Evolutionary conservation across 371 early-diverging fungal species (phyloP), one percentile per base, ranked within the genome.

Genomic region (Funneliformis caledonium): DNA sequence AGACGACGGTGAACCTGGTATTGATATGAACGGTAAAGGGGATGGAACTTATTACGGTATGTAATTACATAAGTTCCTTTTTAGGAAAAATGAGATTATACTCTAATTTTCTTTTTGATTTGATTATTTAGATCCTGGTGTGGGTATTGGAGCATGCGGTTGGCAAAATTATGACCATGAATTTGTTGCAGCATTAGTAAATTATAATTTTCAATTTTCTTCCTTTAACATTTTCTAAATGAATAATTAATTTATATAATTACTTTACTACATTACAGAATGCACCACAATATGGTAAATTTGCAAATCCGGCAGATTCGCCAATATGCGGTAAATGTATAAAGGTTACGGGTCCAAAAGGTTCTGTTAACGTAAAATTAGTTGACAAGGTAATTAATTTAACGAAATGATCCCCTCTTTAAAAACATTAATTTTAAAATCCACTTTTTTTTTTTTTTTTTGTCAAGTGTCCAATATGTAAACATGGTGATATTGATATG

Each of bases 271-370:
- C 8, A n/a, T 14, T 60, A 14, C 42, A 79, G 80, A 79, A 79
- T 59, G 52, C 70, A 26, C 72, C 70, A 22, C 80, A 79, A 59
- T 79, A 65, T 31, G 80, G 80, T 22, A 42, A 19, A 50, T 79
- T 9, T 43, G 16, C 70, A 4, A 48, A 79, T 52, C 72, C 82
- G 1, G 73, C 11, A 16, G 37, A 81, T 47, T 76, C 82, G 16
- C 78, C 82, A 12, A 60, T 77, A n/a, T 81, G 82, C 26, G 82
- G 82, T 31, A 64, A 48, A 67, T 81, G 78, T 77, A 65, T 81
- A 45, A 59, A 78, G 56, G 45, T 81, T 31, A 76, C 68, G 7
- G 82, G 82, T 4, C 82, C 82, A 16, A 76, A 70, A 31, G 82
- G 82, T 19, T 62, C 26, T 7, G 82, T 81, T 69, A 77, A 77